These are phyloP conservation scores for Chrysosporium queenslandicum DNA, from an alignment of 2,329 filamentous ascomycete genomes.

Conservation along the genomic window DNA sequence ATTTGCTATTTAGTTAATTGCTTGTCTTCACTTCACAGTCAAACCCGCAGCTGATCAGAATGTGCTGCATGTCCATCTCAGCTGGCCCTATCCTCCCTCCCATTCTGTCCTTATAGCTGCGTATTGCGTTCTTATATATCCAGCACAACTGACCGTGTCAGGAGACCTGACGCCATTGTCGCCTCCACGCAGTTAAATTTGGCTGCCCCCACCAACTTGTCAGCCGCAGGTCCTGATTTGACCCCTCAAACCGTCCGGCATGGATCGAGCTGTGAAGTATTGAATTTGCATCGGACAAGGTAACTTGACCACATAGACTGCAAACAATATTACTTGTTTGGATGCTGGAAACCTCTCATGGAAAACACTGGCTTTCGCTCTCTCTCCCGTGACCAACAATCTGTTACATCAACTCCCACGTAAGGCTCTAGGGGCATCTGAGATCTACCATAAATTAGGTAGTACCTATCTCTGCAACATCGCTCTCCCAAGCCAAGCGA, in stretches of 20 bases:
- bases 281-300: not conserved
- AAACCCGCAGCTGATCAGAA: no score
- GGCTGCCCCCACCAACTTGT: not conserved
- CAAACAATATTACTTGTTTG: not conserved
- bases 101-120: no score
- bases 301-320: not conserved
- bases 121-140: no score
- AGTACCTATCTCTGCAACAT: no score
- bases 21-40: no score
- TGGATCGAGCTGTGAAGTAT: not conserved
- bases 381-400: not conserved
- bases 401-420: not conserved
- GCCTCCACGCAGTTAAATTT: not conserved
- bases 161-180: slow-evolving; percentile 2
- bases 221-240: not conserved
- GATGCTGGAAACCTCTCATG: not conserved
- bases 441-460: no score
- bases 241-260: not conserved
- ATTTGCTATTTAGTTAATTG: no score
- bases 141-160: not conserved
- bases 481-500: no score
- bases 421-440: no score
- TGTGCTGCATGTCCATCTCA: no score
- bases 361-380: not conserved
- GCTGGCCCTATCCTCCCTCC: no score